Evolutionary conservation across 1,139 yeast species (phyloP), one percentile per base, ranked within the genome.

Genomic region (Saccharomyces hybrid): DNA sequence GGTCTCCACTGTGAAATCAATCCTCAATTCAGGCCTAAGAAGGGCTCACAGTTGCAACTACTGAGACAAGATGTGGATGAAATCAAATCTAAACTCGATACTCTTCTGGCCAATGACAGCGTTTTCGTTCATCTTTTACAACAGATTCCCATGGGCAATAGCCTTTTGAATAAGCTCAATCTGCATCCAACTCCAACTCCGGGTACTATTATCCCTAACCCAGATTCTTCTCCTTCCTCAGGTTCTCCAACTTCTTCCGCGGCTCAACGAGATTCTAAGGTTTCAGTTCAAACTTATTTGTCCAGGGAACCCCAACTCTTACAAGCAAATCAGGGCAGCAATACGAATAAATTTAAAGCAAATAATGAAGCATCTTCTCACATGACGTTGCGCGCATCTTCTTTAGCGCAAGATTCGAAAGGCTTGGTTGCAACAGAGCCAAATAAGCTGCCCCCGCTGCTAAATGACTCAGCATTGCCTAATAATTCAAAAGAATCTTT

Each of bases 21-120:
- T 68, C 97, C 97, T 0, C 85, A 85, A 62, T 91, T 89, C 70
- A 79, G 91, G 65, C 97, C 97, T 3, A 86, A 88, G 64, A 90
- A 89, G 70, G 97, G 97, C 0, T 86, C 93, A 2, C 97, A 89
- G 70, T 84, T 90, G 46, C 96, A 89, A 65, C 79, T 86, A 51
- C 75, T 90, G 62, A 80, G 90, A 62, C 88, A 86, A 63, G 97
- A 91, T 63, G 89, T 90, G 16, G 91, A 86, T 63, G 91, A 86
- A 60, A 73, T 90, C 60, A 82, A 86, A 60, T 78, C 87, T 34
- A 88, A 88, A 71, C 85, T 89, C 54, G 93, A 87, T 63, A 78
- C 82, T 72, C 71, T 88, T 32, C 84, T 88, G 42, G 78, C 84
- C 61, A 86, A 85, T 71, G 95, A 82, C 71, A 78, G 81, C 27